Percentiles rank a stretch among this genome's conserved stretches.
Evolutionary conservation across 2,329 filamentous ascomycete species (phyloP).

Genomic region (Monilinia fructigena): DNA sequence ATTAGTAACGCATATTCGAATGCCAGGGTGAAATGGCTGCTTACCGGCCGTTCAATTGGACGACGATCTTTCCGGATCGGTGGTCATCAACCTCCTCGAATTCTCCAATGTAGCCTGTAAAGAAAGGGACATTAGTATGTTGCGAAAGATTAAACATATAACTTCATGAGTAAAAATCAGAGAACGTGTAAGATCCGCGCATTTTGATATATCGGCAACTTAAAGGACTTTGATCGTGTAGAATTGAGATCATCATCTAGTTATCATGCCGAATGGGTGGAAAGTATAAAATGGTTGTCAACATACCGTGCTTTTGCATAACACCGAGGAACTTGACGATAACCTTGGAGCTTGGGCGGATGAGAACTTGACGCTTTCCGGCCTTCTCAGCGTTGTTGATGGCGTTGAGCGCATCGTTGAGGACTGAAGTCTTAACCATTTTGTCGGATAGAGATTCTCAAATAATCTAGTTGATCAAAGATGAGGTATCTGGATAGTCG

Average conservation of each 20-base stretch:
- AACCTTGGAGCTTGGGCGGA: conserved; percentile 98
- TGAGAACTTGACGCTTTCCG: conserved; percentile 98
- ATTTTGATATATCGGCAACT: conserved; percentile 94
- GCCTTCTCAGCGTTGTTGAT: conserved; percentile 99
- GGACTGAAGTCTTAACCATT: conserved; percentile 99
- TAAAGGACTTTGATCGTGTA: conserved; percentile 98
- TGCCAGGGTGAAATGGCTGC: conserved; percentile 18
- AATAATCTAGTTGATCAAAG: conserved; percentile 55
- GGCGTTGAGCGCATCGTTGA: conserved; percentile 97
- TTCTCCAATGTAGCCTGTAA: conserved; percentile 93
- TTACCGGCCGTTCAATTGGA: conserved; percentile 94
- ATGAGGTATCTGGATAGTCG: conserved; percentile 61
- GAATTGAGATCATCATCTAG: conserved; percentile 90
- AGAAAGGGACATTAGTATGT: conserved; percentile 65
- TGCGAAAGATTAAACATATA: conserved; percentile 91
- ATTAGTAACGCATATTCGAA: background rate
- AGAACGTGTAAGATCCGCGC: conserved; percentile 98
- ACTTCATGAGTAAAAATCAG: conserved; percentile 71
- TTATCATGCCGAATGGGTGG: conserved; percentile 90
- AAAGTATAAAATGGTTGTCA: conserved; percentile 23
- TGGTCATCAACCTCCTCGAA: conserved; percentile 99
- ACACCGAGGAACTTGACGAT: conserved; percentile 99
- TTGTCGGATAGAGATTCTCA: conserved; percentile 84
- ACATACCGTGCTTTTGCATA: conserved; percentile 99
- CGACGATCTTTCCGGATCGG: conserved; percentile 99